Percentiles rank a stretch among this genome's conserved stretches.
These are phyloP conservation scores for Cercophora newfieldiana DNA, from an alignment of 495 filamentous ascomycete genomes.

Conservation along the genomic window DNA sequence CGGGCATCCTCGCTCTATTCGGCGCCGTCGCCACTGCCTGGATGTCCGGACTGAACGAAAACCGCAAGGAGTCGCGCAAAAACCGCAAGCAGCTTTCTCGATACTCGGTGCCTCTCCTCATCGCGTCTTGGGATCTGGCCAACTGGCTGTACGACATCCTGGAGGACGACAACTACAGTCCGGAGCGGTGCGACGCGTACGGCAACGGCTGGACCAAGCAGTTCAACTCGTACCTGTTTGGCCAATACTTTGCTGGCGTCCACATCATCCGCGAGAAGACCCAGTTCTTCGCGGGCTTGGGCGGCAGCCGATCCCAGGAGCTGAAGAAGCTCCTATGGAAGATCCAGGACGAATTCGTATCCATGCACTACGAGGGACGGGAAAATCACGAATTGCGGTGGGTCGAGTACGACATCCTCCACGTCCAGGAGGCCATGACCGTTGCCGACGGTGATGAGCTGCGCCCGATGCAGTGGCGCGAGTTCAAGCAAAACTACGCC, in stretches of 20 bases:
- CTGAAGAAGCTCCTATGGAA: slow-evolving; percentile 15
- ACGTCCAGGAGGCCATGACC: slow-evolving; percentile 11
- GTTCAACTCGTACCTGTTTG: slow-evolving; percentile 11
- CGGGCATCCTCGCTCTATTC: slow-evolving; percentile 15
- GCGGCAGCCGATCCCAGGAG: neutral
- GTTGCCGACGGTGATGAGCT: neutral
- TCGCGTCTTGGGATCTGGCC: slow-evolving; percentile 15
- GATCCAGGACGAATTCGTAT: slow-evolving; percentile 15
- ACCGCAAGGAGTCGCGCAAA: slow-evolving; percentile 6
- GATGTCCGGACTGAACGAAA: slow-evolving; percentile 15
- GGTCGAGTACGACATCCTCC: neutral
- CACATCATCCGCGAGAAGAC: slow-evolving; percentile 18
- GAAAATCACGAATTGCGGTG: slow-evolving; percentile 6
- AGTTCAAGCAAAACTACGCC: slow-evolving; percentile 9
- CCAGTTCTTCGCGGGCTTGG: slow-evolving; percentile 8
- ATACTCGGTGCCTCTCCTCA: slow-evolving; percentile 14
- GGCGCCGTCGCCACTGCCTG: slow-evolving; percentile 15
- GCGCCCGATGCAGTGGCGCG: slow-evolving; percentile 12
- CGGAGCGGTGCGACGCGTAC: slow-evolving; percentile 4
- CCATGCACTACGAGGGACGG: slow-evolving; percentile 16
- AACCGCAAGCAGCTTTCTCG: slow-evolving; percentile 5
- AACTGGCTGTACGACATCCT: slow-evolving; percentile 17
- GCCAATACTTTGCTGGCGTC: slow-evolving; percentile 16
- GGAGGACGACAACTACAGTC: slow-evolving; percentile 6
- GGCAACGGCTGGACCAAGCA: slow-evolving; percentile 10